These are phyloP conservation scores for Penicillium brasilianum DNA, from an alignment of 2,329 filamentous ascomycete genomes.

Conservation along the genomic window DNA sequence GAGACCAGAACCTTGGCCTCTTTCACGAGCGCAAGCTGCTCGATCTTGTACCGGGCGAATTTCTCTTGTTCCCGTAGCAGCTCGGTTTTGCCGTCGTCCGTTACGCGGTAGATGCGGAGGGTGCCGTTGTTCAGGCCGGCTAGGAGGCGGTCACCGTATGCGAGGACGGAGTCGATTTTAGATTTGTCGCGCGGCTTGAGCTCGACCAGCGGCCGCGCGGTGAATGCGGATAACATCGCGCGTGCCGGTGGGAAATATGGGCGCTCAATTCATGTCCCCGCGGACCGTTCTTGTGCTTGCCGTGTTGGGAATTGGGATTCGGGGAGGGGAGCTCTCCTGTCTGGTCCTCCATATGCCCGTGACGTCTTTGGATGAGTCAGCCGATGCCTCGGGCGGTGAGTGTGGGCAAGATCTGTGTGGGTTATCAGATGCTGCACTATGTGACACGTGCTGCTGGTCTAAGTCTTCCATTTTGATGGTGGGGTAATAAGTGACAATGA, in stretches of 20 bases:
- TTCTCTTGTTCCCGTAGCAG: slow-evolving; percentile 90
- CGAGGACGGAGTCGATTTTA: slow-evolving; percentile 93
- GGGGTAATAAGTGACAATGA: too few relatives aligned
- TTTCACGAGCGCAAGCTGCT: slow-evolving; percentile 94
- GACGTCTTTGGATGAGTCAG: slow-evolving; percentile 19
- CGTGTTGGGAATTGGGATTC: slow-evolving; percentile 15
- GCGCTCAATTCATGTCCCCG: slow-evolving; percentile 25
- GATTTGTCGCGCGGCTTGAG: slow-evolving; percentile 94
- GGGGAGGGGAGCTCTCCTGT: slow-evolving; percentile 11
- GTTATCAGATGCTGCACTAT: too few relatives aligned
- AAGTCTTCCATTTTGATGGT: too few relatives aligned
- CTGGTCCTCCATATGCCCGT: slow-evolving; percentile 5
- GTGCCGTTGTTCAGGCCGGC: slow-evolving; percentile 90
- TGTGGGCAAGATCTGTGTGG: too few relatives aligned
- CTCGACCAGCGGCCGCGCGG: slow-evolving; percentile 94
- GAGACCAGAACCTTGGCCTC: slow-evolving; percentile 91
- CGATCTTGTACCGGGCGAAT: slow-evolving; percentile 87
- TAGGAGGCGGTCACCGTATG: slow-evolving; percentile 88
- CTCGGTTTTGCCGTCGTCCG: slow-evolving; percentile 67
- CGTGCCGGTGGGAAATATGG: slow-evolving; percentile 23
- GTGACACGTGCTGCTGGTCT: too few relatives aligned
- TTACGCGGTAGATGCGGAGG: slow-evolving; percentile 88
- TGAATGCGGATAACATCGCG: slow-evolving; percentile 94
- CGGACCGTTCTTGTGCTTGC: slow-evolving; percentile 14
- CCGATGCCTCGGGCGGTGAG: slow-evolving; percentile 3